These are phyloP conservation scores for Spencermartinsiella ligniputridi DNA, from an alignment of 1,139 yeast genomes.

Conservation along the genomic window DNA sequence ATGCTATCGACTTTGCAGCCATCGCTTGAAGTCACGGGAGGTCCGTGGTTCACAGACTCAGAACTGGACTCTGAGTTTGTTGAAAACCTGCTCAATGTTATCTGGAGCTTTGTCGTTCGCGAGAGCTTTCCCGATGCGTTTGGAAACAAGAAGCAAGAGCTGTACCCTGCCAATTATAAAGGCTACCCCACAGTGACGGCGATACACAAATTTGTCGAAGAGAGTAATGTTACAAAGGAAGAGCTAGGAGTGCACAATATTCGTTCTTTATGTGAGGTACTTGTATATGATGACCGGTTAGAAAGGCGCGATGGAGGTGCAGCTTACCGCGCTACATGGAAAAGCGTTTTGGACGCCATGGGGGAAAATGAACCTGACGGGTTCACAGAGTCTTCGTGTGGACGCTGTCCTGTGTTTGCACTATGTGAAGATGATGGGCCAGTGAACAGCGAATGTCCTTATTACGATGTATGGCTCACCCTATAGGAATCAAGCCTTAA, in stretches of 20 bases:
- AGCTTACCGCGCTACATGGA: slow-evolving; percentile 47
- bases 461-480: slow-evolving; percentile 34
- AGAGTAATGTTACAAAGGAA: slow-evolving; percentile 73
- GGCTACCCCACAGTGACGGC: slow-evolving; percentile 67
- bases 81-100: slow-evolving; percentile 72
- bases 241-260: slow-evolving; percentile 74
- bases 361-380: slow-evolving; percentile 40
- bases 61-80: slow-evolving; percentile 94
- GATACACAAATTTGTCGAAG: slow-evolving; percentile 70
- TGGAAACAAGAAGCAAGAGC: slow-evolving; percentile 26
- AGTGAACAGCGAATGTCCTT: slow-evolving; percentile 34
- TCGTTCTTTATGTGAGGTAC: slow-evolving; percentile 78
- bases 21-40: slow-evolving; percentile 93
- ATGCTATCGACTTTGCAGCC: slow-evolving; percentile 94
- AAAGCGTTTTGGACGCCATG: slow-evolving; percentile 58
- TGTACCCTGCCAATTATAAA: slow-evolving; percentile 53
- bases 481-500: slow-evolving; percentile 2
- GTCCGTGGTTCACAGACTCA: slow-evolving; percentile 98
- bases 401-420: slow-evolving; percentile 31
- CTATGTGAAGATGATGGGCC: slow-evolving; percentile 32
- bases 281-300: slow-evolving; percentile 79
- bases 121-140: slow-evolving; percentile 74
- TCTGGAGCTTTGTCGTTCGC: slow-evolving; percentile 81
- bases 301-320: slow-evolving; percentile 52
- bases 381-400: slow-evolving; percentile 35